Base-by-base conservation (phyloP, 768 basidiomycete genomes). In the Dendrothele bispora region DNA sequence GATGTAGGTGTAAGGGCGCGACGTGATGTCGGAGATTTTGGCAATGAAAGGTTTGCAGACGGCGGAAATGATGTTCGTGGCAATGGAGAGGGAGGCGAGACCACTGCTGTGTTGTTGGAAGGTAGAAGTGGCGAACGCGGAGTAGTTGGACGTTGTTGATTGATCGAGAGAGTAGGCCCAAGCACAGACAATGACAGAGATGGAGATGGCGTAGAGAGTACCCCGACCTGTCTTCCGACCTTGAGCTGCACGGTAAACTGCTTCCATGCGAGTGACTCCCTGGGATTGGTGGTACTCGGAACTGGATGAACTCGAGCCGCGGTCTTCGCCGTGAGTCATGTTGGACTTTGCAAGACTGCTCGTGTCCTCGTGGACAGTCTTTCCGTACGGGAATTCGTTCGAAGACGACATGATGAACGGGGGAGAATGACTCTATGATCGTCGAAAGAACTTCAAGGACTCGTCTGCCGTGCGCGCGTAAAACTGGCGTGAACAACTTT, bases 21-120 rank as follows among this genome's bases (percentile, higher is more conserved):
- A 77, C 20, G 74, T 62, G 5, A 77, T 69, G 59, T 82, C 79
- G 22, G 77, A 65, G n/a, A 79, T 54, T 59, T 80, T 80, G 18
- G 80, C 79, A 43, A 78, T 73, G 47, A 77, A 60, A 0, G 80
- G 78, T 57, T 77, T 69, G 41, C 70, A 65, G 17, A 71, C 67
- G 26, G 46, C 37, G 44, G 55, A 51, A 17, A 64, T 62, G 39
- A 65, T 63, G 20, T 53, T 55, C 27, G 60, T 57, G 12, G 57
- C 61, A 28, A 67, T 43, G 24, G 40, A 27, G 12, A 50, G 34
- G 21, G 49, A 42, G 5, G 41, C 48, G 11, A 49, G 48, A 42
- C 48, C 48, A 24, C 14, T 14, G 28, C 39, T 42, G 41, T 49
- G 41, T 28, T 49, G 14, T 12, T 22, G 15, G 21, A 49, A 49